A percentile compares a stretch with the other conserved stretches of the same genome.
phyloP scores from a whole-genome alignment of 139 green algal species.

The Micractinium conductrix region DNA sequence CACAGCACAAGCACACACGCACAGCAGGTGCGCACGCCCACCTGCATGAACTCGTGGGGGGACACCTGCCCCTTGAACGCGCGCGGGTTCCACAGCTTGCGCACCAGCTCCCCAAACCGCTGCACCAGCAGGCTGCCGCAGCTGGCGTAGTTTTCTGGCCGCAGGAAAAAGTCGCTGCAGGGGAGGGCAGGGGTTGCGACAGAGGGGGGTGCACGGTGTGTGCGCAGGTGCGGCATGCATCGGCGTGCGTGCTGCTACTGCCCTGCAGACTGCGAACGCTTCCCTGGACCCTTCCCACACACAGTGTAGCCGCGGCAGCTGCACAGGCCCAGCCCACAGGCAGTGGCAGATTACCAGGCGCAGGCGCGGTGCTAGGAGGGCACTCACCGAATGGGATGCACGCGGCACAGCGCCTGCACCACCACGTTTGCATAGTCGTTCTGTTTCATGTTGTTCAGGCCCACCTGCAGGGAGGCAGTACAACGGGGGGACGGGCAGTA shows the following conservation, averaged over 20 bases:
- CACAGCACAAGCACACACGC: too few species aligned
- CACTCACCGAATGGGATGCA: conserved; percentile 65
- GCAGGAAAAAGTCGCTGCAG: conserved; percentile 92
- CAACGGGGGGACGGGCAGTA: too few species aligned
- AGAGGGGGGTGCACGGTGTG: neutral
- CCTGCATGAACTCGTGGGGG: conserved; percentile 97
- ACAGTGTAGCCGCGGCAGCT: too few species aligned
- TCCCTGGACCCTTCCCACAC: too few species aligned
- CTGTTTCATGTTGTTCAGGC: conserved; percentile 95
- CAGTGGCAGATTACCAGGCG: too few species aligned
- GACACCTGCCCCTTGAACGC: conserved; percentile 97
- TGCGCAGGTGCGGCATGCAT: too few species aligned
- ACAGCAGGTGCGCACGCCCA: too few species aligned
- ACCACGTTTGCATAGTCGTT: conserved; percentile 97
- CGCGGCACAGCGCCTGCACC: conserved; percentile 66
- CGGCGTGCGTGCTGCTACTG: too few species aligned
- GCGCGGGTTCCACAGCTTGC: conserved; percentile 96
- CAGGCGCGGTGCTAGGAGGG: too few species aligned
- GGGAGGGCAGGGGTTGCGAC: neutral
- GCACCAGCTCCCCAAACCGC: conserved; percentile 91
- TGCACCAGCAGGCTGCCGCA: conserved; percentile 73
- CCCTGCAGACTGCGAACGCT: too few species aligned
- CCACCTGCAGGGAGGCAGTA: too few species aligned
- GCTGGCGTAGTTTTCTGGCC: conserved; percentile 72
- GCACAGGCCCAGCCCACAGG: too few species aligned